A percentile compares a stretch with the other conserved stretches of the same genome.
Conservation (phyloP, 495 filamentous ascomycete genomes). For the Aspergillus haitiensis region DNA sequence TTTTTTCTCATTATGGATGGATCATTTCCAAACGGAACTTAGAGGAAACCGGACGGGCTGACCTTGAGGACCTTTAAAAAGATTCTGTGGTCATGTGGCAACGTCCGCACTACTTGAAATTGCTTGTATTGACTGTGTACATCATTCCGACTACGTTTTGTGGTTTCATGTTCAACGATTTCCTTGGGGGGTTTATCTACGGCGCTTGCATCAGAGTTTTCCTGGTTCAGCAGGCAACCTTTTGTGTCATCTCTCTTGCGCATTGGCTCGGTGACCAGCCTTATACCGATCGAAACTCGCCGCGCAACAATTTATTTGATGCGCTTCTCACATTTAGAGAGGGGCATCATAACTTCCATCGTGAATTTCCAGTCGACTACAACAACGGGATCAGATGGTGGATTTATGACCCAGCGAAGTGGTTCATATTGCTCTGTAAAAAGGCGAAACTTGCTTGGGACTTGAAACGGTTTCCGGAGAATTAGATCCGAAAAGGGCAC, state of each 20-base stretch:
- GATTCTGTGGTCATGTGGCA: conserved; percentile 93
- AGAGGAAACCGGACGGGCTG: conserved; percentile 88
- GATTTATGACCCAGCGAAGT: conserved; percentile 99
- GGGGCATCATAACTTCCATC: conserved; percentile 99
- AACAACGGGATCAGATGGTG: conserved; percentile 97
- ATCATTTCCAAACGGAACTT: conserved; percentile 96
- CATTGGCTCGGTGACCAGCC: conserved; percentile 99
- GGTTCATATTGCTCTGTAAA: conserved; percentile 94
- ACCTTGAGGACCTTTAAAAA: conserved; percentile 95
- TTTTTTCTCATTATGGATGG: conserved; percentile 95
- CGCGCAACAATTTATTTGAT: conserved; percentile 93
- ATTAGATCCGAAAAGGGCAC: conserved; percentile 98
- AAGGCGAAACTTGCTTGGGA: conserved; percentile 90
- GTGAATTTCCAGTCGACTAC: conserved; percentile 99
- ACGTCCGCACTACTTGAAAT: conserved; percentile 89
- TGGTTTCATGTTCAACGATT: conserved; percentile 89
- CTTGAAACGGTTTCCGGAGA: conserved; percentile 94
- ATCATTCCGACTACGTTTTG: conserved; percentile 79
- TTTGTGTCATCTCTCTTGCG: conserved; percentile 98
- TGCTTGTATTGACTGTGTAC: conserved; percentile 82
- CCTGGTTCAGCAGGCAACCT: conserved; percentile 98
- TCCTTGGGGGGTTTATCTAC: conserved; percentile 88
- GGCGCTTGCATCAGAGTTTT: conserved; percentile 93
- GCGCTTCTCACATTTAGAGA: conserved; percentile 94
- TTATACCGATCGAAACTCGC: conserved; percentile 98